Base-by-base conservation (phyloP, 192 early-diverging fungal species). In the Coemansia sp. region DNA sequence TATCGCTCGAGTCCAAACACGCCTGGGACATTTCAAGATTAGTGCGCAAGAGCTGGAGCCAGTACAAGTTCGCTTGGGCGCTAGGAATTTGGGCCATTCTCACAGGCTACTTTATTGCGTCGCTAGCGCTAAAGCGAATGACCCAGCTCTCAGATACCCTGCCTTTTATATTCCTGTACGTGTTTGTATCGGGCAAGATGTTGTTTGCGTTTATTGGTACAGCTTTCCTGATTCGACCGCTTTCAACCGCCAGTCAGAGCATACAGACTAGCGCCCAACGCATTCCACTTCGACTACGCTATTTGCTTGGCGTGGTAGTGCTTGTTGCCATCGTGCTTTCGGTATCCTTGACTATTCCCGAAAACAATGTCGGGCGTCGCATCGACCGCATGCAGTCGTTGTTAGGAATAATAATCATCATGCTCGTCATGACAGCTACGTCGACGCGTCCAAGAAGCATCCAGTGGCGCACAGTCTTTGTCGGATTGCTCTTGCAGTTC, bases 381-480 rank as follows among this genome's bases (percentile, higher is more conserved):
- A 74, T 89, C 44, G 83, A 91, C 63, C 87, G 93, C 17, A 60
- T 94, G 69, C 92, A 94, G 81, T 90, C 91, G 25, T 76, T 93
- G 50, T 82, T 86, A 63, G 93, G 94, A 29, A 75, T 95, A 42
- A 10, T 86, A 27, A 38, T 92, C 34, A 87, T 93, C 29, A 44
- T 88, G 12, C 41, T 58, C 5, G 11, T 77, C 4, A 70, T 91
- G 32, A 80, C 64, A 25, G 62, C 58, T 19, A 83, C 85, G 34
- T 96, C 94, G 23, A 77, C 70, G 62, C 82, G 92, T 74, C 87
- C 85, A 62, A 82, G 72, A 45, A 68, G 75, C 23, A 89, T 96
- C 59, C 84, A 87, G 66, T 92, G 92, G 90, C 87, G 86, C 72
- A 93, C 92, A 3, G 87, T 95, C 12, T 66, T 84, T 21, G 76